Base-by-base conservation (phyloP, 164 flowering plant species). In the Dillenia turbinata region DNA sequence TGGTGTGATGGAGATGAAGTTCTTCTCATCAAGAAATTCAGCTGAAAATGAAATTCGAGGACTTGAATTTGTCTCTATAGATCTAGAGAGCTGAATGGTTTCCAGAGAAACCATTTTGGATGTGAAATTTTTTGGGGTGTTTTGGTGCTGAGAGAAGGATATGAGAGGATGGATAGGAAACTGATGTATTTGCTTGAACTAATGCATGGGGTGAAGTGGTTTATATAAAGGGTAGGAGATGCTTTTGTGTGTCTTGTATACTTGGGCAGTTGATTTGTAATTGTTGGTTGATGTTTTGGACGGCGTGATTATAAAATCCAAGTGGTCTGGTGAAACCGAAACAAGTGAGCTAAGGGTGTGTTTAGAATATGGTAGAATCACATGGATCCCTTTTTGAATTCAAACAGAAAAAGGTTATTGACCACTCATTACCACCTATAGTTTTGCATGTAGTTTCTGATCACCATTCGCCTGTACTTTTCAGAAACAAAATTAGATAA, bases 31-130 rank as follows among this genome's bases (percentile, higher is more conserved):
- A 4, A 81, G 78, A 64, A 87, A 82, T 49, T 91, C 93, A 0
- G 80, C 66, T 0, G 96, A 87, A 81, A 89, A 89, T 10, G 96
- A 91, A 47, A 87, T 87, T 43, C 97, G 73, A 0, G 96, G 93
- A 64, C 87, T 79, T n/a, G 83, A 56, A 43, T 56, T 60, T 53
- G 79, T 53, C 13, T 76, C 78, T 3, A 49, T 63, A 57, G 76
- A 55, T 61, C 59, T 74, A 43, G 78, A 47, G 10, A 51, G 60
- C 61, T 73, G 83, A 63, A 52, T 58, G 56, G 73, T 16, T 63
- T 82, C 85, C 15, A 63, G 57, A 52, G 88, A 81, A 3, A 78
- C 83, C 85, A 82, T 81, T 49, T 62, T 71, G 22, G 63, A 10
- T 65, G 12, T 4, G 40, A 33, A 33, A 33, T 33, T 33, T 33